Conservation (phyloP, 148 eudicot species). For the Chenopodium album region DNA sequence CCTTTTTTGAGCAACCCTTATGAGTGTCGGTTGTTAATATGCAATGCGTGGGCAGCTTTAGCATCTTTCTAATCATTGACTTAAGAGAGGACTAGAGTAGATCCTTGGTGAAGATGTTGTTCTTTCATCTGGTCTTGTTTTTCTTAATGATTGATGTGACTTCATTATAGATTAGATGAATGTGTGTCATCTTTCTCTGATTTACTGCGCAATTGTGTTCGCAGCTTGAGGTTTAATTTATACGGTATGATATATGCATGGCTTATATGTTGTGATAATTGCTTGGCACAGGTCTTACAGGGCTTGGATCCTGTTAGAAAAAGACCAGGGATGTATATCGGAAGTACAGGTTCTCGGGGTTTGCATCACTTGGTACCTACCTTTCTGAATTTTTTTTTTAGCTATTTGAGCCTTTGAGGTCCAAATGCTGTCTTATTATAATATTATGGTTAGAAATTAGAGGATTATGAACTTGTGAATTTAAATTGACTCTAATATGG, state of each 20-base stretch:
- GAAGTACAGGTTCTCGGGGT: conserved; percentile 98
- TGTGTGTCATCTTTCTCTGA: not conserved
- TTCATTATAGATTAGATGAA: not conserved
- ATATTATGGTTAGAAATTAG: too few relatives aligned
- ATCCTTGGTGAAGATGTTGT: not conserved
- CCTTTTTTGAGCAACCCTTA: not conserved
- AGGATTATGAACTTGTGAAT: not conserved
- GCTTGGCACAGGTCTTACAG: conserved; percentile 54
- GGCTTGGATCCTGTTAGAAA: conserved; percentile 96
- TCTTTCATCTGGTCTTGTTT: not conserved
- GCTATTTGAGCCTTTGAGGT: not conserved
- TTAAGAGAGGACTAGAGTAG: not conserved
- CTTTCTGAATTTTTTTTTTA: conserved; percentile 1
- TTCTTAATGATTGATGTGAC: not conserved
- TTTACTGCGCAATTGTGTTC: not conserved
- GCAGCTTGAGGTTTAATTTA: conserved; percentile 27
- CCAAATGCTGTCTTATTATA: not conserved
- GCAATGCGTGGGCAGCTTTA: not conserved
- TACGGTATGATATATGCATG: not conserved
- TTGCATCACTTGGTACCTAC: conserved; percentile 80
- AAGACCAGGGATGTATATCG: conserved; percentile 99
- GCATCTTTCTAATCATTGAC: not conserved
- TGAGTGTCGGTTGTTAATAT: not conserved
- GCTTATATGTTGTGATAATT: conserved; percentile 12
- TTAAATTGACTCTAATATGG: conserved; percentile 3